A percentile compares a stretch with the other conserved stretches of the same genome.
Conservation (phyloP, 2,329 filamentous ascomycete species). For the Dothideomycetes sp. region DNA sequence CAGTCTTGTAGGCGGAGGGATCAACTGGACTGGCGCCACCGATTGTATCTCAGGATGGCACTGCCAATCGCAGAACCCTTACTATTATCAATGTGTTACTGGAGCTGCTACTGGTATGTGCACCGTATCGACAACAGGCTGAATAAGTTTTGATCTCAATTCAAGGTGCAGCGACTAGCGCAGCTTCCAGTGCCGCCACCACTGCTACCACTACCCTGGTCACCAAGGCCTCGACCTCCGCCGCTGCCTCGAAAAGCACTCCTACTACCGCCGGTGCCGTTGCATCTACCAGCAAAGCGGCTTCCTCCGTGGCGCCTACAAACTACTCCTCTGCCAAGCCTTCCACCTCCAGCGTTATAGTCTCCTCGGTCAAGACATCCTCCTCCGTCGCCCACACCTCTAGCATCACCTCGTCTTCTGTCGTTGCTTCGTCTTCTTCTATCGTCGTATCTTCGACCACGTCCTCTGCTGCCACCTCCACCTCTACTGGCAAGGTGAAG, state of each 20-base stretch:
- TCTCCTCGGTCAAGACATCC: conserved; percentile 1
- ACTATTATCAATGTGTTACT: conserved; percentile 22
- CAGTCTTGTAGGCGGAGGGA: conserved; percentile 16
- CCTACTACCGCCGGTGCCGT: neutral
- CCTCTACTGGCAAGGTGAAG: conserved; percentile 14
- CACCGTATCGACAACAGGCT: neutral
- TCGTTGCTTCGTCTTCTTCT: conserved; percentile 4
- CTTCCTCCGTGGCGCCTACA: neutral
- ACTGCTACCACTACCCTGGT: conserved; percentile 1
- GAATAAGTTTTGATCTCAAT: neutral
- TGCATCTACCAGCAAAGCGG: neutral
- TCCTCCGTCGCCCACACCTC: conserved; percentile 6
- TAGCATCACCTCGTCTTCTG: conserved; percentile 9
- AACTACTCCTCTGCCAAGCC: neutral
- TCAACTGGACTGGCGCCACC: conserved; percentile 18
- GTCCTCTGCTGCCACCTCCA: neutral
- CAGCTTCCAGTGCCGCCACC: conserved; percentile 3
- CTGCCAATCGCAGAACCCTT: conserved; percentile 17
- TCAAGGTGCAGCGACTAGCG: neutral
- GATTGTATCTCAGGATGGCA: conserved; percentile 20
- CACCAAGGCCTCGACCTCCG: neutral
- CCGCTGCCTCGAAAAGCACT: neutral
- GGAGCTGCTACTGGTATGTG: conserved; percentile 5
- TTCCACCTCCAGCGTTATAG: neutral
- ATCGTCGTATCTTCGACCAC: neutral